These are phyloP conservation scores for Heterobasidion occidentale DNA, from an alignment of 1,284 basidiomycete genomes.

Conservation along the genomic window DNA sequence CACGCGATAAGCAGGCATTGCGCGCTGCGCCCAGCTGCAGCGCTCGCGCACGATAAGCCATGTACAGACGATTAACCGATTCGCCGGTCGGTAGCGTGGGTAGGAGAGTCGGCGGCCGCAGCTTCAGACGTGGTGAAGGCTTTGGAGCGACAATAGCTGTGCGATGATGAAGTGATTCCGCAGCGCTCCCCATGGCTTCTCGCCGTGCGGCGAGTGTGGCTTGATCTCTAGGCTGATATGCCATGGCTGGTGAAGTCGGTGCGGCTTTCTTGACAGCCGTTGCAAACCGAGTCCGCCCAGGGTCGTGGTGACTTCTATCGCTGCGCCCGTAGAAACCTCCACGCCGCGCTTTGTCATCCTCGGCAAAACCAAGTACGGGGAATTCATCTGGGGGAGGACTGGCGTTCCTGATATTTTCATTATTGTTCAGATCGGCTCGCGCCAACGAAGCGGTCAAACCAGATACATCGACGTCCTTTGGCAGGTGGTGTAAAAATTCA, in stretches of 20 bases:
- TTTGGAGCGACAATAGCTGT: conserved; percentile 75
- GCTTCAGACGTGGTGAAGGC: conserved; percentile 74
- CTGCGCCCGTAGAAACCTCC: conserved; percentile 32
- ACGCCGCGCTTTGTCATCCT: conserved; percentile 31
- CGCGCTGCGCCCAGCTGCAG: conserved; percentile 88
- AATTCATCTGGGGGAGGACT: conserved; percentile 75
- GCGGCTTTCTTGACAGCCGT: conserved; percentile 68
- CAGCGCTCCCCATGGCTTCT: conserved; percentile 47
- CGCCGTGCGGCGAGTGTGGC: conserved; percentile 37
- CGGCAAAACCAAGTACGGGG: conserved; percentile 52
- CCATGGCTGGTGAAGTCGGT: conserved; percentile 18
- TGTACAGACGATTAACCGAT: conserved; percentile 74
- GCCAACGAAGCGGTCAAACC: conserved; percentile 65
- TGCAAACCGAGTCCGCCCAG: conserved; percentile 78
- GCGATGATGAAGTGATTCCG: conserved; percentile 55
- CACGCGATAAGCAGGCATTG: conserved; percentile 91
- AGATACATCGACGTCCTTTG: conserved; percentile 68
- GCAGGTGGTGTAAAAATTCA: conserved; percentile 87
- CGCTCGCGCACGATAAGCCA: conserved; percentile 79
- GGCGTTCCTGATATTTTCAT: conserved; percentile 26
- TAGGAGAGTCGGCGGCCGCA: conserved; percentile 77
- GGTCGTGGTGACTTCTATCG: conserved; percentile 49
- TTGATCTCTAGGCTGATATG: conserved; percentile 20
- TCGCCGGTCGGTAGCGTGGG: conserved; percentile 87
- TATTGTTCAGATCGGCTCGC: conserved; percentile 52